Conservation (phyloP, 2,329 filamentous ascomycete species). For the Stachybotrys chartarum region DNA sequence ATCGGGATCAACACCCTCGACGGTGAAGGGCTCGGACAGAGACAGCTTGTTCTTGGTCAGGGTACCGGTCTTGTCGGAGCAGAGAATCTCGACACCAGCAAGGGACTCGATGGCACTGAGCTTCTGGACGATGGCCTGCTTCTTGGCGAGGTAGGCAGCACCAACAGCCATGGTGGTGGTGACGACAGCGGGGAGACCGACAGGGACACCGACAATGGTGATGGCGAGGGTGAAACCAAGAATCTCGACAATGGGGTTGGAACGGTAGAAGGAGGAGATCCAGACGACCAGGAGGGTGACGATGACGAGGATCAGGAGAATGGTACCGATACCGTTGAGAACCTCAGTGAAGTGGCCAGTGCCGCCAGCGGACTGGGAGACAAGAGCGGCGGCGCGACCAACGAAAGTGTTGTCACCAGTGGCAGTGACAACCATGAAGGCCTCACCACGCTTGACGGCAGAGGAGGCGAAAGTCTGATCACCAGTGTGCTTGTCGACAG, state of each 20-base stretch:
- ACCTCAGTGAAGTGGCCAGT: slow-evolving; percentile 88
- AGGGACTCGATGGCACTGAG: slow-evolving; percentile 87
- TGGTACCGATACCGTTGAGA: slow-evolving; percentile 76
- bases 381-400: slow-evolving; percentile 79
- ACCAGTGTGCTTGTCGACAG: slow-evolving; percentile 78
- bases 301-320: slow-evolving; percentile 73
- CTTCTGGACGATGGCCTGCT: slow-evolving; percentile 90
- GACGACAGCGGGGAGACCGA: slow-evolving; percentile 87
- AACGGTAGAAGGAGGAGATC: slow-evolving; percentile 83
- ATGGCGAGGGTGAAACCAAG: slow-evolving; percentile 82
- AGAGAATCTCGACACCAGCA: slow-evolving; percentile 87
- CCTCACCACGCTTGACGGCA: slow-evolving; percentile 83
- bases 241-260: slow-evolving; percentile 70
- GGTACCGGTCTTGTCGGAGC: slow-evolving; percentile 91
- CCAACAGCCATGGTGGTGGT: slow-evolving; percentile 94
- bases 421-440: slow-evolving; percentile 72
- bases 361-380: slow-evolving; percentile 66
- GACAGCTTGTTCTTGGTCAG: slow-evolving; percentile 93
- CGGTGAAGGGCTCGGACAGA: slow-evolving; percentile 75
- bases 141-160: slow-evolving; percentile 84
- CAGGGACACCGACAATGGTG: slow-evolving; percentile 85
- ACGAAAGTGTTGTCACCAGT: slow-evolving; percentile 90
- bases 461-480: slow-evolving; percentile 82
- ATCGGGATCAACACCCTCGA: slow-evolving; percentile 73
- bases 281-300: slow-evolving; percentile 76